Percentiles rank a stretch among this genome's conserved stretches.
Conservation (phyloP, 1,284 basidiomycete species). For the Ceratobasidium sp. region DNA sequence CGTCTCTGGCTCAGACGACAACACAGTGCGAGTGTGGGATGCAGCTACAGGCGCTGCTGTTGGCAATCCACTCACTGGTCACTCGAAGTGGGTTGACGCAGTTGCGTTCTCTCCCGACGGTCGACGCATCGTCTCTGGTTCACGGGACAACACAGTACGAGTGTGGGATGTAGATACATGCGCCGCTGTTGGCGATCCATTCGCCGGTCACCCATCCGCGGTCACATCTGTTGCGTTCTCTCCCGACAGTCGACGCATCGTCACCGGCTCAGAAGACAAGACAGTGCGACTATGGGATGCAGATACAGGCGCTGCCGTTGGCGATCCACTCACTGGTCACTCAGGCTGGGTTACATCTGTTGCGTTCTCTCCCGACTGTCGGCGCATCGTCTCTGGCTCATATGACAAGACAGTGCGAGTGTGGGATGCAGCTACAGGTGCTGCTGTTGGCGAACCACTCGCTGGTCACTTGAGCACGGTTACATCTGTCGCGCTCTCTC, state of each 20-base stretch:
- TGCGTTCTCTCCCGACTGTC: constrained; percentile 6
- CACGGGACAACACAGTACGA: constrained; percentile 18
- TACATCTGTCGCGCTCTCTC: constrained; percentile 35
- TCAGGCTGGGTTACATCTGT: constrained; percentile 4
- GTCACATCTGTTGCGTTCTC: constrained; percentile 42
- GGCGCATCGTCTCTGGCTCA: neutral
- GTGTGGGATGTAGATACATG: too few species aligned
- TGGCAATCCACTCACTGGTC: too few species aligned
- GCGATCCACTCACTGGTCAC: neutral
- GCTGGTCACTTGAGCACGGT: constrained; percentile 14
- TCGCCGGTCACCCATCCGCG: neutral
- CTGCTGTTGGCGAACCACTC: neutral
- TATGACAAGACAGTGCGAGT: too few species aligned
- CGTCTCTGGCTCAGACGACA: too few species aligned
- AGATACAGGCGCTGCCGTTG: neutral
- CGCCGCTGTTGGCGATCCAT: too few species aligned
- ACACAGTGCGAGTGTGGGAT: too few species aligned
- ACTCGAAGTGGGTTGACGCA: too few species aligned
- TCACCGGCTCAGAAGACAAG: neutral
- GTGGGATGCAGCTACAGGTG: too few species aligned
- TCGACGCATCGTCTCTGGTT: constrained; percentile 46
- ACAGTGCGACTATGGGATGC: constrained; percentile 10
- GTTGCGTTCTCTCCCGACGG: constrained; percentile 59
- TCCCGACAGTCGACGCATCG: constrained; percentile 22
- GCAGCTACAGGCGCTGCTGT: too few species aligned